Conservation (phyloP, 1,284 basidiomycete species). For the Mycena sp. region DNA sequence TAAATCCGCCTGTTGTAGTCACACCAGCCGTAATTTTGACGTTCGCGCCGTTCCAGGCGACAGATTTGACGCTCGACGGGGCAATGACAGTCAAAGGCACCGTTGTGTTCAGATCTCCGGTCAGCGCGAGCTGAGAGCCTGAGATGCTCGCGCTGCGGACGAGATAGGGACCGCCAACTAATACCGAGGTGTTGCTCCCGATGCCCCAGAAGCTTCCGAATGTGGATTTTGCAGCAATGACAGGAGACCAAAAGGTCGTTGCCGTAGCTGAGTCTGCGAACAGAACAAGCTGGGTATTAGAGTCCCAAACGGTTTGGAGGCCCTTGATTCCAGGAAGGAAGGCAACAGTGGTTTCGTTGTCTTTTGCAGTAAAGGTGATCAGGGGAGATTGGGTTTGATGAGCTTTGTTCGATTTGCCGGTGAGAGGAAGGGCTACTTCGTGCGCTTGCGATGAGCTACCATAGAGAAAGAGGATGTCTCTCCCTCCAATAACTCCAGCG, state of each 20-base stretch:
- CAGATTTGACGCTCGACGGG: slow-evolving; percentile 55
- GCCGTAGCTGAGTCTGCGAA: slow-evolving; percentile 72
- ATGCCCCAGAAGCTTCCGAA: slow-evolving; percentile 57
- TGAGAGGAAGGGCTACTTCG: slow-evolving; percentile 61
- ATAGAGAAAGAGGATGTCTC: slow-evolving; percentile 78
- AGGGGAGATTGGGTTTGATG: slow-evolving; percentile 35
- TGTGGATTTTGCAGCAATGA: slow-evolving; percentile 45
- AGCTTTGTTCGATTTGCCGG: slow-evolving; percentile 52
- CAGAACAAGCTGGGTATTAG: slow-evolving; percentile 70
- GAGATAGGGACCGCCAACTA: slow-evolving; percentile 66
- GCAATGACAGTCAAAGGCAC: slow-evolving; percentile 59
- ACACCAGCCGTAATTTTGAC: slow-evolving; percentile 42
- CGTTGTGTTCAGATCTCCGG: slow-evolving; percentile 59
- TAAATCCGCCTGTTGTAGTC: slow-evolving; percentile 24
- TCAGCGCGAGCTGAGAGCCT: slow-evolving; percentile 49
- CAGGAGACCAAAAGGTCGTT: slow-evolving; percentile 60
- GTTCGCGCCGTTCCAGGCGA: slow-evolving; percentile 77
- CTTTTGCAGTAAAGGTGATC: slow-evolving; percentile 15
- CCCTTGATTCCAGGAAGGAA: slow-evolving; percentile 62
- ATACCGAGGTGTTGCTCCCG: slow-evolving; percentile 59
- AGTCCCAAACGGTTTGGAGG: slow-evolving; percentile 71
- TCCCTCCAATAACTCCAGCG: slow-evolving; percentile 70
- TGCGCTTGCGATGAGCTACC: slow-evolving; percentile 68
- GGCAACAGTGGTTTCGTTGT: slow-evolving; percentile 46
- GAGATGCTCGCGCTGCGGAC: slow-evolving; percentile 58